Evolutionary conservation across 805 yeast species (phyloP), one percentile per base, ranked within the genome.

Genomic region (Kodamaea leandrae): DNA sequence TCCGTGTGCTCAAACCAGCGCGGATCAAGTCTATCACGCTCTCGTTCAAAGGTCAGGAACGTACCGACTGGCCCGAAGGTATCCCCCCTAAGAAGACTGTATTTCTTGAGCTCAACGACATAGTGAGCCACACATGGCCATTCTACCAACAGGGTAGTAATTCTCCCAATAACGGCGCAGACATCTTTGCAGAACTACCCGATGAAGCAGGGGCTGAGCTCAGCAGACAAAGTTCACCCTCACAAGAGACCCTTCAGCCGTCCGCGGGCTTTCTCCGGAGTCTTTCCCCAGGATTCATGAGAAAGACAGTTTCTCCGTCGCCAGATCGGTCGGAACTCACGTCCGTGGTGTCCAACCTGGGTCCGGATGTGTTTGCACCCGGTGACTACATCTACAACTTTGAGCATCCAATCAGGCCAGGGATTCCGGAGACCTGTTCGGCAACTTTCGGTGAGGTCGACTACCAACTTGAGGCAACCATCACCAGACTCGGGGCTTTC

Each of bases 21-120:
- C 86, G 81, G 57, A 66, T 90, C 45, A 86, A 84, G 59, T 58
- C 76, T 14, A 77, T 90, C 9, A 58, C 66, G 4, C 66, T 90
- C 36, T 66, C 71, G 1, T 79, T 90, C 51, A 72, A 72, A 39
- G 97, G 96, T 1, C 56, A 60, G 1, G 76, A 85, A 26, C 73
- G 85, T 49, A 90, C 96, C 0, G 96, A 90, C 46, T 90, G 97
- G 96, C 97, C 97, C 2, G 97, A 93, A 55, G 99, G 99, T 2
- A 90, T 91, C 14, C 98, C 98, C 0, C 96, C 97, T 0, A 86
- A 84, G 57, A 80, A 81, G 49, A 68, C 70, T 13, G 84, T 80
- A 10, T 81, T 77, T 45, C 60, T 62, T 24, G 99, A 93, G 51
- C 60, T 74, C 16, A 77, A 76, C 46, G 84, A 77, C 39, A 57